Evolutionary conservation across 1,284 basidiomycete genomes (phyloP).

Genomic region (Irpex sp.): DNA sequence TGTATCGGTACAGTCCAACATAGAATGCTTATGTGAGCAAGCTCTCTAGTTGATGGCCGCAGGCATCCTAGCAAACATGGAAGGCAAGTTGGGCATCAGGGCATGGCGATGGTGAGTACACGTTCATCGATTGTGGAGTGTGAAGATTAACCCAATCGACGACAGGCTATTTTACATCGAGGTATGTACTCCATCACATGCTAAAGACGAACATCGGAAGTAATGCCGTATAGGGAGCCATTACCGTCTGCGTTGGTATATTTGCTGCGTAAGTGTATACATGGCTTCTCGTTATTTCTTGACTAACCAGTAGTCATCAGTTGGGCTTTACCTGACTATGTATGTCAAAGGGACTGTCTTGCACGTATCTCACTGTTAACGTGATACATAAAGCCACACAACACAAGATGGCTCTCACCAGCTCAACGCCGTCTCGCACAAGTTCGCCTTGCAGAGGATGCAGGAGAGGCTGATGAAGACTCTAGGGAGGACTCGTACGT

Average conservation of each 20-base stretch:
- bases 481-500: conserved; percentile 48
- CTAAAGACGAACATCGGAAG: not conserved
- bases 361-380: not conserved
- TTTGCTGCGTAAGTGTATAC: conserved; percentile 43
- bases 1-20: not conserved
- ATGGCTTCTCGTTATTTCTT: not conserved
- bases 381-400: conserved; percentile 42
- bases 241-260: conserved; percentile 55
- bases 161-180: conserved; percentile 61
- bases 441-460: conserved; percentile 70
- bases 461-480: conserved; percentile 68
- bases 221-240: conserved; percentile 40
- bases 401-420: conserved; percentile 61
- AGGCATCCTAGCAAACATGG: conserved; percentile 67
- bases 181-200: conserved; percentile 27
- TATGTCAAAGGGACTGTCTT: conserved; percentile 7
- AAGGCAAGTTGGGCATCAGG: conserved; percentile 60
- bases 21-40: not conserved
- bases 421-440: conserved; percentile 65
- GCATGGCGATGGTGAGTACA: conserved; percentile 64
- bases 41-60: conserved; percentile 55
- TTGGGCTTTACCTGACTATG: conserved; percentile 25
- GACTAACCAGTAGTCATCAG: not conserved
- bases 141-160: not conserved
- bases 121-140: not conserved